phyloP scores from a whole-genome alignment of 331 rosid species.

The Quercus tomentella region DNA sequence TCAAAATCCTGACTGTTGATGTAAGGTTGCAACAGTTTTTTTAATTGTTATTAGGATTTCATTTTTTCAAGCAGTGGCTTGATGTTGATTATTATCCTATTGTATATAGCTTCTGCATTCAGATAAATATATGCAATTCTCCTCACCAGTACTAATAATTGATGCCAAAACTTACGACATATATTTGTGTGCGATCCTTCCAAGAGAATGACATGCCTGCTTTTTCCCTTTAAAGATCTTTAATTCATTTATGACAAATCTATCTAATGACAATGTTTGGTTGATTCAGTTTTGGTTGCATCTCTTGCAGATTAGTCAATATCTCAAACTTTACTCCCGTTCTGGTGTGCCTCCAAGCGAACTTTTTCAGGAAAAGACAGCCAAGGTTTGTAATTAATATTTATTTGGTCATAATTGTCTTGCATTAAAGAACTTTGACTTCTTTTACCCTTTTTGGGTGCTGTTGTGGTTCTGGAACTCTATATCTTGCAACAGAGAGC shows the following conservation, averaged over 20 bases:
- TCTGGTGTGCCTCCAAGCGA: slow-evolving; percentile 78
- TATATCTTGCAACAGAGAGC: too few species aligned
- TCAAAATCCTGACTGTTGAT: not conserved
- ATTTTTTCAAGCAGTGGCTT: not conserved
- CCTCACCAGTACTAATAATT: not conserved
- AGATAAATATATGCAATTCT: not conserved
- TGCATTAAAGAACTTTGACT: too few species aligned
- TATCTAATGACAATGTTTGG: not conserved
- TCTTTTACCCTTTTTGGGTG: too few species aligned
- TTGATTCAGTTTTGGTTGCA: not conserved
- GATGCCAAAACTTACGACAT: not conserved
- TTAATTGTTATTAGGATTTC: not conserved
- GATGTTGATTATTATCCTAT: not conserved
- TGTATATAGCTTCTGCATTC: not conserved
- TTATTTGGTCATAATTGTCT: slow-evolving; percentile 5
- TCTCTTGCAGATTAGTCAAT: slow-evolving; percentile 69
- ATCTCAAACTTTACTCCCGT: slow-evolving; percentile 65
- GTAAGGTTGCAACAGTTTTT: not conserved
- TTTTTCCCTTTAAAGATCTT: not conserved
- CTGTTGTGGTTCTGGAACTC: too few species aligned
- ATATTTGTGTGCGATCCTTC: not conserved
- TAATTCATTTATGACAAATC: not conserved
- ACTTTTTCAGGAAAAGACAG: slow-evolving; percentile 67
- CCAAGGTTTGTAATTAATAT: slow-evolving; percentile 51
- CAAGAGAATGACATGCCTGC: not conserved